Base-by-base conservation (phyloP, 2,329 filamentous ascomycete genomes). In the Hypocrella siamensis region DNA sequence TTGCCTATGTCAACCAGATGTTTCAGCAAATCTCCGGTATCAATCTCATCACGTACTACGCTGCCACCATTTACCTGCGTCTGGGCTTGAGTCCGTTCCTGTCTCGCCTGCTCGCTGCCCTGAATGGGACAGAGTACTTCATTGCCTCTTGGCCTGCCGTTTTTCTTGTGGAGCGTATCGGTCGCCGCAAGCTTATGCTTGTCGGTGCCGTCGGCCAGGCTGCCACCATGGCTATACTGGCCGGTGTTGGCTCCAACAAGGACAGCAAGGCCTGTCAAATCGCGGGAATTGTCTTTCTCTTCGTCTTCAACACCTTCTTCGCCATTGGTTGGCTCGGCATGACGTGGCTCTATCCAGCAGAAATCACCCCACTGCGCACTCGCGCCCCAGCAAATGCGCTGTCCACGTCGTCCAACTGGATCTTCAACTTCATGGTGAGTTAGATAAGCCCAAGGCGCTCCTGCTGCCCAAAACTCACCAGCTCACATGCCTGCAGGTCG, bases 131-230 rank as follows among this genome's bases (percentile, higher is more conserved):
- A 37, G 62, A 76, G 42, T 58, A 70, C 32, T 59, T 76, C 48
- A 71, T 78, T 48, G 75, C 67, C 1, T 75, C 75, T 3, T 70
- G 75, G 70, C 61, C 63, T 1, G 58, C 63, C 2, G 60, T 67
- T 15, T 73, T 74, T 48, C 60, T 77, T 17, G 71, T 79, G 24
- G 75, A 79, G 49, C 65, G 68, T 2, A 68, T 76, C 4, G 76
- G 76, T 9, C 72, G 79, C 18, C 66, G 79, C 14, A 68, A 70
- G 45, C 65, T 84, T 37, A 83, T 85, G 75, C 54, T 84, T 14
- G 70, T 81, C 39, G 78, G 78, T 32, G 71, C 70, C 24, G 46
- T 64, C 2, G 72, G 72, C 36, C 72, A 79, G 48, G 71, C 67
- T 2, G 57, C 53, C 1, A 61, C 69, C 31, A 82, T 83, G 78